phyloP scores from a whole-genome alignment of 2,329 filamentous ascomycete species.

The Acarospora socialis region DNA sequence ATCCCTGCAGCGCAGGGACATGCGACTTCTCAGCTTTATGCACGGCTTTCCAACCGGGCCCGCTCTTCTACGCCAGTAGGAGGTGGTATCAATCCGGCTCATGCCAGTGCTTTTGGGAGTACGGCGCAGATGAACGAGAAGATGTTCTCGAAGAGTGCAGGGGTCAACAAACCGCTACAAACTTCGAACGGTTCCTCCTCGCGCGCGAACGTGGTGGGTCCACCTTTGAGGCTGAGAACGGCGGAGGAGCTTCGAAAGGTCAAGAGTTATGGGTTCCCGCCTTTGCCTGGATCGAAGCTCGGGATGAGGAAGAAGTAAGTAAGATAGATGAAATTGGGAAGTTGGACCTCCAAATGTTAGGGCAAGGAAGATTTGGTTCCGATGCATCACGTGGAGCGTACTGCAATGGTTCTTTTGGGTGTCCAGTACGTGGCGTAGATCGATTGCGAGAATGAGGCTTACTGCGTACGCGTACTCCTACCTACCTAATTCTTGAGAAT shows the following conservation, averaged over 20 bases:
- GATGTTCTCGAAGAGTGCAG: constrained; percentile 5
- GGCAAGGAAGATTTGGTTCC: no score
- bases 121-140: constrained; percentile 5
- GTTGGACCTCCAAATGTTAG: no score
- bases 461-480: no score
- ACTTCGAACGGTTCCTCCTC: constrained; percentile 1
- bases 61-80: constrained; percentile 2
- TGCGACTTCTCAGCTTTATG: constrained; percentile 10
- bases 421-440: no score
- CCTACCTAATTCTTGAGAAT: no score
- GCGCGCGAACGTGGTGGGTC: not conserved
- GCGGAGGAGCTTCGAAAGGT: constrained; percentile 3
- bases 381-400: no score
- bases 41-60: constrained; percentile 7
- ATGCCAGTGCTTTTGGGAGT: constrained; percentile 2
- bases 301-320: no score
- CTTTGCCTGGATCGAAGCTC: constrained; percentile 4
- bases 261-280: constrained; percentile 5
- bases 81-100: constrained; percentile 5
- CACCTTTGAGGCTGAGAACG: constrained; percentile 1
- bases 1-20: constrained; percentile 8
- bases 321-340: no score
- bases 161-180: constrained; percentile 4
- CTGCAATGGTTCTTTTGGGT: no score
- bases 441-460: no score